Percentiles rank a stretch among this genome's conserved stretches.
Evolutionary conservation across 345 rosid genomes (phyloP).

Genomic region (Salix purpurea): DNA sequence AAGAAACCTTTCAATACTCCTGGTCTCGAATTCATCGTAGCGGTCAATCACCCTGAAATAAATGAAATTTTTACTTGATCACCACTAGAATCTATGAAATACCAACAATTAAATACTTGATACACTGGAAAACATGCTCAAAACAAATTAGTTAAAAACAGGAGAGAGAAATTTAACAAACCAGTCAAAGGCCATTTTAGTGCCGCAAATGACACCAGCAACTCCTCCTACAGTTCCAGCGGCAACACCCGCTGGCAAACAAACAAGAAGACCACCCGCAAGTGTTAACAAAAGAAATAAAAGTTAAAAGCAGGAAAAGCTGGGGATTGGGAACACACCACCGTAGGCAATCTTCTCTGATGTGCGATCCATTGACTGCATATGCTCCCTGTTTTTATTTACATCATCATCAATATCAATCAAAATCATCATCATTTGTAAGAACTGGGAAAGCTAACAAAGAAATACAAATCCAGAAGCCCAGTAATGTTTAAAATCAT

Average conservation of each 20-base stretch:
- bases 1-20: slow-evolving; percentile 10
- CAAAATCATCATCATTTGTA: neutral
- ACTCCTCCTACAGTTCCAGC: slow-evolving; percentile 3
- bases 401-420: neutral
- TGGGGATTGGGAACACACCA: neutral
- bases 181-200: slow-evolving; percentile 7
- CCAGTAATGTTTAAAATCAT: neutral
- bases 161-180: neutral
- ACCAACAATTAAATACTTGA: too few relatives aligned
- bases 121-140: too few relatives aligned
- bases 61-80: too few relatives aligned
- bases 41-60: slow-evolving; percentile 8
- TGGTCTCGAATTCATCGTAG: slow-evolving; percentile 13
- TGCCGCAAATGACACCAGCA: slow-evolving; percentile 6
- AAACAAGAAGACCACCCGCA: neutral
- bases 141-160: neutral
- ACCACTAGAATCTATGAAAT: too few relatives aligned
- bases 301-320: neutral
- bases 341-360: slow-evolving; percentile 8
- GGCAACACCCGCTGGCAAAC: slow-evolving; percentile 3
- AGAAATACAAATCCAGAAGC: neutral
- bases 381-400: slow-evolving; percentile 8
- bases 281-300: neutral
- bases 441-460: neutral
- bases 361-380: slow-evolving; percentile 18